phyloP scores from a whole-genome alignment of 2,329 filamentous ascomycete species.

The Parastagonospora nodorum region DNA sequence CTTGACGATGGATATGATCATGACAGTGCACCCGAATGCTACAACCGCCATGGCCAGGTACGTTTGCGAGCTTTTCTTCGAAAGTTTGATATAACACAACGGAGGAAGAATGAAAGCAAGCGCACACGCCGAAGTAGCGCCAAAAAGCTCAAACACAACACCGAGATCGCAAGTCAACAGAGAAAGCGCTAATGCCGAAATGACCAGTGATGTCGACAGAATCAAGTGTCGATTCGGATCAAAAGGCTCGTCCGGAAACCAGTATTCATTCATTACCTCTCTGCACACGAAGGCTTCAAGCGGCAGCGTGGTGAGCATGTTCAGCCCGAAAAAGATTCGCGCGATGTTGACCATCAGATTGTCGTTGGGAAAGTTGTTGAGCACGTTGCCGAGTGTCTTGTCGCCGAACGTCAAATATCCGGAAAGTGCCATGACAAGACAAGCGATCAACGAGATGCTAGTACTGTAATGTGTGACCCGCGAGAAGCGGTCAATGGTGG shows the following conservation, averaged over 20 bases:
- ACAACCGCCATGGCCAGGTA: slow-evolving; percentile 74
- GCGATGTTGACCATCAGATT: slow-evolving; percentile 95
- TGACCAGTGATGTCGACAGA: slow-evolving; percentile 82
- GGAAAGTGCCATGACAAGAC: slow-evolving; percentile 82
- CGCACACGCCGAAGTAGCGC: slow-evolving; percentile 90
- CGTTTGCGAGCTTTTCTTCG: slow-evolving; percentile 76
- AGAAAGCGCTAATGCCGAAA: slow-evolving; percentile 75
- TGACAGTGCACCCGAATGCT: slow-evolving; percentile 77
- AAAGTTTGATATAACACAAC: slow-evolving; percentile 92
- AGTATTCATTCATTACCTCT: slow-evolving; percentile 93
- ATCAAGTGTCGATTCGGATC: slow-evolving; percentile 83
- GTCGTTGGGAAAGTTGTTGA: slow-evolving; percentile 94
- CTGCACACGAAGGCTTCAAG: slow-evolving; percentile 97
- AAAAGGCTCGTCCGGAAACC: slow-evolving; percentile 73
- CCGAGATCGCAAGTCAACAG: slow-evolving; percentile 92
- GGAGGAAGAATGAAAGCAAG: slow-evolving; percentile 95
- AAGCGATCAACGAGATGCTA: slow-evolving; percentile 86
- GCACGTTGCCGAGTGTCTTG: slow-evolving; percentile 88
- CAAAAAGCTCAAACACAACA: slow-evolving; percentile 92
- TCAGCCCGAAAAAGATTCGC: slow-evolving; percentile 91
- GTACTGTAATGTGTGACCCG: slow-evolving; percentile 94
- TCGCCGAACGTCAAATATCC: slow-evolving; percentile 95
- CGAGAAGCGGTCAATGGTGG: slow-evolving; percentile 93
- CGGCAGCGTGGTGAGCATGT: slow-evolving; percentile 97
- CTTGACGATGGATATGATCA: slow-evolving; percentile 64